Evolutionary conservation across 805 yeast species (phyloP).

Genomic region (Clavispora phyllophila): DNA sequence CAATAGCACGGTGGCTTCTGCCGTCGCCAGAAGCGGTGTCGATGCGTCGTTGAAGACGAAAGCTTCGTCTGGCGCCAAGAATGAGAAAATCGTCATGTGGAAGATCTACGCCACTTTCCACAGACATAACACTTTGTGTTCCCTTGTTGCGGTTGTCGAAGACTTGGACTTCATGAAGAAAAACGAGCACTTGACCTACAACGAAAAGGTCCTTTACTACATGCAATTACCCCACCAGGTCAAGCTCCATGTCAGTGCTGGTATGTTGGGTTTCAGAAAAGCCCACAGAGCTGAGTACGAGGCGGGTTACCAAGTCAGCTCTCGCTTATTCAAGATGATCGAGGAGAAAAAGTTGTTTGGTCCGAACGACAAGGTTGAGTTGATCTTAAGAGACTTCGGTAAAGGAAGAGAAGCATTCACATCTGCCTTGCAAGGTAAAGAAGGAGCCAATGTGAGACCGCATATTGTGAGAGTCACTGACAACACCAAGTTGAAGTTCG

Average conservation of each 20-base stretch:
- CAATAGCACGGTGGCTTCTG: conserved; percentile 1
- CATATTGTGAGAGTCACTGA: conserved; percentile 70
- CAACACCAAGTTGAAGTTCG: conserved; percentile 77
- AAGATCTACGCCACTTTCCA: conserved; percentile 73
- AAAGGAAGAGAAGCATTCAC: conserved; percentile 85
- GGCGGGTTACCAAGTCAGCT: conserved; percentile 81
- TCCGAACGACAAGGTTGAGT: conserved; percentile 57
- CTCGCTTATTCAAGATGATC: conserved; percentile 67
- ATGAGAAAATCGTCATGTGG: conserved; percentile 50
- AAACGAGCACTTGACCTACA: conserved; percentile 51
- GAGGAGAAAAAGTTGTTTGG: conserved; percentile 54
- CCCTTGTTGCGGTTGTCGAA: conserved; percentile 66
- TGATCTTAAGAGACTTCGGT: conserved; percentile 77
- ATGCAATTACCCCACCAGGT: conserved; percentile 76
- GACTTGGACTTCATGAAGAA: conserved; percentile 55
- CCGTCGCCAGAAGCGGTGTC: conserved; percentile 4
- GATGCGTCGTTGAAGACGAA: conserved; percentile 3
- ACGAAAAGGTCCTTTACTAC: conserved; percentile 72
- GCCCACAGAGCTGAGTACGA: conserved; percentile 90
- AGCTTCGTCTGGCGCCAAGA: conserved; percentile 4
- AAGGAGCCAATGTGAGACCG: conserved; percentile 68
- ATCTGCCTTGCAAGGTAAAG: conserved; percentile 82
- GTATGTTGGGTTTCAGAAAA: conserved; percentile 84
- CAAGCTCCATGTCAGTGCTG: conserved; percentile 66
- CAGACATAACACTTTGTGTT: conserved; percentile 76